Evolutionary conservation across 2,329 filamentous ascomycete species (phyloP), one percentile per base, ranked within the genome.

Genomic region (Penicillium sp.): DNA sequence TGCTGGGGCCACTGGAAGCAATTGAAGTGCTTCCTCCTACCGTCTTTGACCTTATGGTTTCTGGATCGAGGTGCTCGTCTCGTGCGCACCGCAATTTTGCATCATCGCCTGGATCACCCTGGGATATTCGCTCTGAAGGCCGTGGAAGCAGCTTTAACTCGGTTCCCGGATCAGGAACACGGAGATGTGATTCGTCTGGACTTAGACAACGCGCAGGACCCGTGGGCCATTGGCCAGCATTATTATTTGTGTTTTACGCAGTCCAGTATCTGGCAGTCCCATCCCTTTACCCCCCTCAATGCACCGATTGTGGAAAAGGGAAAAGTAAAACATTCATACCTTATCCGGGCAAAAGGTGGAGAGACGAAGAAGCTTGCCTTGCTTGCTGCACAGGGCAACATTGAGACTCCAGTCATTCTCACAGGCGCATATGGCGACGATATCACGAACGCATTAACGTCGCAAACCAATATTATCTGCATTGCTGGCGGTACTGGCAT

Each of bases 1-100:
- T 88, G 88, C 72, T 91, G 88, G 83, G 89, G 82, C 1, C 90
- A 93, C 68, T 93, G 89, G 90, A 71, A 79, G 50, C 77, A 86
- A 50, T 77, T 92, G 4, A 79, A 82, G 47, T 90, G 86, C 68
- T 91, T 88, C 76, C 80, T 91, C 68, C 79, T 90, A 45, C 85
- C 89, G 0, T 83, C 84, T 0, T 73, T 92, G 5, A 75, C 84
- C 1, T 79, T 91, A 16, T 88, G 88, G 81, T 79, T 83, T 54
- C 61, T 89, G 24, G 89, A 91, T 66, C 82, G 88, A 8, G 80
- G 74, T 1, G 78, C 85, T 10, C 80, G 89, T 6, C 71, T 87
- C 1, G 67, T 84, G 8, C 80, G 88, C 31, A 85, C 84, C 0
- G 79, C 78, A 0, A 69, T 88, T 7, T 74, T 90, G 14, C 88